Evolutionary conservation across 2,329 filamentous ascomycete genomes (phyloP), one percentile per base, ranked within the genome.

Genomic region (Colletotrichum sp.): DNA sequence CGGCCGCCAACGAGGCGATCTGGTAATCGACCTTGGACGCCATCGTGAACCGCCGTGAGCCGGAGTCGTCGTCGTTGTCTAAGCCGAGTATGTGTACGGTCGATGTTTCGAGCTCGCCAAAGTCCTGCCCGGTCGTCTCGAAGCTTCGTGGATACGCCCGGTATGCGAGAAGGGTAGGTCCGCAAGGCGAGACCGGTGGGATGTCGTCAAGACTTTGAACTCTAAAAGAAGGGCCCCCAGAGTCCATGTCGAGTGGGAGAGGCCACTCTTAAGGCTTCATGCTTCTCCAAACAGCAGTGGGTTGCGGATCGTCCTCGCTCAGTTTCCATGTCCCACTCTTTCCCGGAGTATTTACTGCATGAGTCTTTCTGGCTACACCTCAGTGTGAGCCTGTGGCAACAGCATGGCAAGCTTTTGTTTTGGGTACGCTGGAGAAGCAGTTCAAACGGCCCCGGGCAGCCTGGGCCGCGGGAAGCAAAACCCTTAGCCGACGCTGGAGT

Each of bases 1-100:
- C 82, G 19, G 80, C 77, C 19, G 82, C 82, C 71, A 83, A 76
- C 15, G 81, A 80, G 25, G 82, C 82, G 4, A 83, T 71, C 71
- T 82, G 81, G 73, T 79, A 72, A 44, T 83, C 82, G 30, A 59
- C 72, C 0, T 65, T 80, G 3, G 80, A 77, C 13, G 79, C 77
- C 78, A 79, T 71, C 30, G 30, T 44, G 36, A 30, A 5, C n/a
- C 16, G 28, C 6, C 25, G 25, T 39, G 5, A 16, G 57, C 44
- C 11, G 44, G 6, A 52, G n/a, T 48, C 19, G 39, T 44, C 5
- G 19, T 5, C 44, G 44, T n/a, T 44, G 36, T 52, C 44, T 52
- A 13, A 52, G 28, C 25, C 27, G 34, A 63, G 8, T 25, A n/a
- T 12, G 36, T n/a, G 19, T 32, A 25, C n/a, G 19, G 11, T 19